Evolutionary conservation across 2,329 filamentous ascomycete species (phyloP).

Genomic region (Lecanoromycetidae sp.): DNA sequence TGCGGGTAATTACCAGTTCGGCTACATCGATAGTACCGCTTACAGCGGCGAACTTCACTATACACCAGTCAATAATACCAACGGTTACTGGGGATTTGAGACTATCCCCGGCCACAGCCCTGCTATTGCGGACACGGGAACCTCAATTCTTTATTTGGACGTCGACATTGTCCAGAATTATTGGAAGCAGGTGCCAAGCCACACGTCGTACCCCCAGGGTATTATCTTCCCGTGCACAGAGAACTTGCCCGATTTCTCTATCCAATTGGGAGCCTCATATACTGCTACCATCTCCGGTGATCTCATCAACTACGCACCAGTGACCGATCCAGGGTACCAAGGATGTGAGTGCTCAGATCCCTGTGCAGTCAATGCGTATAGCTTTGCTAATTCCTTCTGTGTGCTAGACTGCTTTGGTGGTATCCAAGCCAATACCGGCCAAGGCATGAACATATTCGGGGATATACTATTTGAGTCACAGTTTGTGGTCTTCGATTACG

Average conservation of each 20-base stretch:
- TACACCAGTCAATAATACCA: conserved; percentile 42
- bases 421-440: conserved; percentile 46
- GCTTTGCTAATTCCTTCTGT: neutral
- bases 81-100: conserved; percentile 58
- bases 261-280: conserved; percentile 42
- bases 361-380: neutral
- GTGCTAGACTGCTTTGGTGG: conserved; percentile 41
- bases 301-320: conserved; percentile 44
- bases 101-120: conserved; percentile 28
- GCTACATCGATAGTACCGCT: conserved; percentile 51
- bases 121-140: conserved; percentile 57
- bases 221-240: conserved; percentile 48
- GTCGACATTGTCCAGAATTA: conserved; percentile 46
- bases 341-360: neutral
- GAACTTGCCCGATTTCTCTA: conserved; percentile 41
- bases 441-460: conserved; percentile 46
- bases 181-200: conserved; percentile 42
- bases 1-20: conserved; percentile 61
- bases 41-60: conserved; percentile 53
- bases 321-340: neutral
- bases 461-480: conserved; percentile 49
- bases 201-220: conserved; percentile 32
- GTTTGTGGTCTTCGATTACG: conserved; percentile 48
- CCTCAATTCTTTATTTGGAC: conserved; percentile 52
- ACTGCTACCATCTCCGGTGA: conserved; percentile 43